Evolutionary conservation across 2,329 filamentous ascomycete species (phyloP), one percentile per base, ranked within the genome.

Genomic region (Trichophaea hybrida): DNA sequence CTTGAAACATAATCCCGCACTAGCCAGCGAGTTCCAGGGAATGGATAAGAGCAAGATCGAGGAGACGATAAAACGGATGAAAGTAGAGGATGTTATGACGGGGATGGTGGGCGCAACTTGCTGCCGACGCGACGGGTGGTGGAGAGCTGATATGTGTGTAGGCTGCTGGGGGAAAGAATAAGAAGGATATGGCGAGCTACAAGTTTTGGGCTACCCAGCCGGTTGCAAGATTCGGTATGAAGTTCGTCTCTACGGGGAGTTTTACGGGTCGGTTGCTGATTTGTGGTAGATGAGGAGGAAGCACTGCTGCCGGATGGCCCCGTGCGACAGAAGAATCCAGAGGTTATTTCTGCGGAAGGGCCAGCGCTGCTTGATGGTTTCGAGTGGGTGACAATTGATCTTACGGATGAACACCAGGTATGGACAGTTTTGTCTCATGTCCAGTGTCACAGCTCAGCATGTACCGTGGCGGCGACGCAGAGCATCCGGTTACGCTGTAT

Each of bases 171-270:
- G 86, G 86, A 59, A 94, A 93, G 78, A 94, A 94, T 70, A 84
- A 82, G 68, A 96, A 95, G 76, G 90, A 96, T 70, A 95, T 96
- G 88, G 89, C 85, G 6, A 87, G 84, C 60, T 96, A 97, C 78
- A 96, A 94, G 74, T 98, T 98, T 76, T 98, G 93, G 93, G 84
- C 88, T 72, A 98, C 93, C 51, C 93, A 98, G 73, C 93, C 93
- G 0, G 93, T 98, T 61, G 86, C 87, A 55, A 84, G 84, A 69
- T 95, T 97, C 70, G 84, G 80, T 68, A 70, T 65, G 61, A 52
- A 38, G 24, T 24, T 24, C 24, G 24, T 24, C 24, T 24, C 24
- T 24, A 3, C 24, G 24, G 24, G 24, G 24, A 3, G 24, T 24
- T 24, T 24, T 24, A 3, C 24, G 3, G 24, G 24, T 24, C 24